Evolutionary conservation across 192 early-diverging fungal species (phyloP).

Genomic region (Mortierella hygrophila): DNA sequence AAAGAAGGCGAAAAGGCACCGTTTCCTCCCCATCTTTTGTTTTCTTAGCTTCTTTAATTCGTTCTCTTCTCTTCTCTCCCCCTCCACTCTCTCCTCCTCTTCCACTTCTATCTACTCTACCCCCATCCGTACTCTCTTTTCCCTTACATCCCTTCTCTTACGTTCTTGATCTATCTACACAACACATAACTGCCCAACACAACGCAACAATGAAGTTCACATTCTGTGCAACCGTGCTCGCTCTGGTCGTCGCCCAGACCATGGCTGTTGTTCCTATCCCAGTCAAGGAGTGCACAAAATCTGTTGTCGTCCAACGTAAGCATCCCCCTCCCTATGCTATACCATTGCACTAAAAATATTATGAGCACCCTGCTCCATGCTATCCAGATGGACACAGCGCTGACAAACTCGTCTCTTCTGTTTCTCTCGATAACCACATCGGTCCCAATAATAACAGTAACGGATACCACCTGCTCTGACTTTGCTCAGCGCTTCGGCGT

Average conservation of each 20-base stretch:
- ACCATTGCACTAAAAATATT: background rate
- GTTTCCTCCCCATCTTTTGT: background rate
- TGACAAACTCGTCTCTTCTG: background rate
- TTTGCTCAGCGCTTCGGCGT: background rate
- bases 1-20: background rate
- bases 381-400: background rate
- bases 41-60: background rate
- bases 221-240: background rate
- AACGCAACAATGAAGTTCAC: constrained; percentile 12
- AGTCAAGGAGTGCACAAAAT: constrained; percentile 18
- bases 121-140: background rate
- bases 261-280: constrained; percentile 12
- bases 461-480: background rate
- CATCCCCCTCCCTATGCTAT: background rate
- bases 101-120: background rate
- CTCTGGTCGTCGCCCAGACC: constrained; percentile 13
- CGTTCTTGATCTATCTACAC: background rate
- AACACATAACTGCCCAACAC: background rate
- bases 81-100: background rate
- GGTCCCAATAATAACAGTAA: background rate
- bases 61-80: background rate
- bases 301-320: constrained; percentile 10
- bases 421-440: too few relatives aligned
- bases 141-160: background rate
- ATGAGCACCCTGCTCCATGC: background rate